Percentiles rank a stretch among this genome's conserved stretches.
Conservation (phyloP, 345 rosid genomes). For the Reutealis trisperma region DNA sequence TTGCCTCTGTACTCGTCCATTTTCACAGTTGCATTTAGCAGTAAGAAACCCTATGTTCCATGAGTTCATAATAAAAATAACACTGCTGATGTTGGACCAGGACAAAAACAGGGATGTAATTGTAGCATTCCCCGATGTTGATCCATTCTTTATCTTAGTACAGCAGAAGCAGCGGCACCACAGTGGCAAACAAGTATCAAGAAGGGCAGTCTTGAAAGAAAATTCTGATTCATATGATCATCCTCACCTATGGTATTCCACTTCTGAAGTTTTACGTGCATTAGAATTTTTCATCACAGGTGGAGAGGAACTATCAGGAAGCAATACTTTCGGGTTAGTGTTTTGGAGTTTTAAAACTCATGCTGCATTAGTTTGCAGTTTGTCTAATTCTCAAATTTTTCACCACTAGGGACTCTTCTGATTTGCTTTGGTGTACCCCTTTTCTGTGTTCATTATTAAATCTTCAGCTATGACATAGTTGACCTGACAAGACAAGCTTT, state of each 20-base stretch:
- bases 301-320: constrained; percentile 50
- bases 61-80: background rate
- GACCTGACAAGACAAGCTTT: constrained; percentile 71
- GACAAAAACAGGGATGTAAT: constrained; percentile 80
- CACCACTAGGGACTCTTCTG: background rate
- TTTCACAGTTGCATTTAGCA: background rate
- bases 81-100: constrained; percentile 34
- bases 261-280: constrained; percentile 57
- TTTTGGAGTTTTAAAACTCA: constrained; percentile 9
- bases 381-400: background rate
- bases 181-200: constrained; percentile 36
- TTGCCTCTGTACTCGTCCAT: background rate
- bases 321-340: constrained; percentile 54
- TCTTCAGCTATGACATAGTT: constrained; percentile 59
- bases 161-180: constrained; percentile 24
- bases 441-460: background rate
- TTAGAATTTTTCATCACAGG: constrained; percentile 51
- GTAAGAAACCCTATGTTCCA: background rate
- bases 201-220: constrained; percentile 34
- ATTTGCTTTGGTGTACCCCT: background rate
- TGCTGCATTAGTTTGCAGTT: background rate
- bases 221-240: constrained; percentile 43
- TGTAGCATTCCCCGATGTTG: constrained; percentile 72
- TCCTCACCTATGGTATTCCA: constrained; percentile 73
- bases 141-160: constrained; percentile 45